phyloP scores from a whole-genome alignment of 768 basidiomycete species.

The Chalciporus sphaerocephalus region DNA sequence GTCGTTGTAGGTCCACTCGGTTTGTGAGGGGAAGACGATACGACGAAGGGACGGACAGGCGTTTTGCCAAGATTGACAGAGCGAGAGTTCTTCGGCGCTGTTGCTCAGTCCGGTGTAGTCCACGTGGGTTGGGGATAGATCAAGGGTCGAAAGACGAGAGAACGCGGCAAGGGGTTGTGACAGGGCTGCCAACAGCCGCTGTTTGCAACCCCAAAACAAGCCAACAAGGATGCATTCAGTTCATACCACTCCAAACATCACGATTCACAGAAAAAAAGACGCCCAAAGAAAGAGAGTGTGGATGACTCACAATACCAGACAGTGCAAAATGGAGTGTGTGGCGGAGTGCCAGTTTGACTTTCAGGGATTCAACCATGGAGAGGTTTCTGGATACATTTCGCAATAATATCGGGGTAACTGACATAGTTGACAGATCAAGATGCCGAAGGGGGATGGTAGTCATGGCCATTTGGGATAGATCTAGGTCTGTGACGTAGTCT shows the following conservation, averaged over 20 bases:
- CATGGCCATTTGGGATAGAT: conserved; percentile 46
- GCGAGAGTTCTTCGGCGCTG: conserved; percentile 44
- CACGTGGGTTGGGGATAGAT: conserved; percentile 58
- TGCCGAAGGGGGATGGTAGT: conserved; percentile 46
- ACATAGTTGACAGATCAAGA: conserved; percentile 59
- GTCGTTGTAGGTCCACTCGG: conserved; percentile 44
- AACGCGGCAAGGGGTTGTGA: conserved; percentile 55
- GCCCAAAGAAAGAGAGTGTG: not conserved
- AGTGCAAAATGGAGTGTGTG: conserved; percentile 59
- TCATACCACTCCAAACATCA: not conserved
- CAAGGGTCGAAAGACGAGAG: conserved; percentile 45
- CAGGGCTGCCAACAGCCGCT: conserved; percentile 57
- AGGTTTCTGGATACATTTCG: conserved; percentile 53
- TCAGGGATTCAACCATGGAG: conserved; percentile 46
- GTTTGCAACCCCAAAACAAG: conserved; percentile 8
- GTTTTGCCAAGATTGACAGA: conserved; percentile 52
- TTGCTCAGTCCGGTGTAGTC: conserved; percentile 37
- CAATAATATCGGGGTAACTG: conserved; percentile 52
- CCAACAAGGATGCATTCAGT: conserved; percentile 4
- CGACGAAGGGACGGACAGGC: conserved; percentile 51
- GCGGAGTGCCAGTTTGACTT: conserved; percentile 54
- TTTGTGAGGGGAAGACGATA: conserved; percentile 54
- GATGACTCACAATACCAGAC: conserved; percentile 52
- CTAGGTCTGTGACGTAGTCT: conserved; percentile 51
- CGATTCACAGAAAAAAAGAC: conserved; percentile 2